Evolutionary conservation across 495 filamentous ascomycete genomes (phyloP), one percentile per base, ranked within the genome.

Genomic region (Lindgomyces ingoldianus): DNA sequence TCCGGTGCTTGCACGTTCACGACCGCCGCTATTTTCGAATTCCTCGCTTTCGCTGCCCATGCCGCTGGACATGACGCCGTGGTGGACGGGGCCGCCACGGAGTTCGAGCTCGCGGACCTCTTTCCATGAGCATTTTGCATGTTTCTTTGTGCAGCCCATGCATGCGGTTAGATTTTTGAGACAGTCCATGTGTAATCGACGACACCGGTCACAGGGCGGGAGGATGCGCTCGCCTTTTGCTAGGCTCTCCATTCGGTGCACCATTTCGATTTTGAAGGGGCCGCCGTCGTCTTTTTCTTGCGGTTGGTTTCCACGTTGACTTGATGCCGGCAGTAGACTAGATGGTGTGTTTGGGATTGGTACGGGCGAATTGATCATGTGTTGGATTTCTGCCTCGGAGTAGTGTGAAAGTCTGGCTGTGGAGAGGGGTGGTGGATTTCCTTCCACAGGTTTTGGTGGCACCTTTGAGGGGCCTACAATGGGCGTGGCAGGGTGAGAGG

Each of bases 121-220:
- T 62, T 85, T 87, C 91, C 91, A 96, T 22, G 82, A 84, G 73
- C 91, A 96, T 63, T 89, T 91, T 14, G 89, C 89, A 70, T 94
- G 91, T 74, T 93, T 93, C 74, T 89, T 90, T 1, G 91, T 94
- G 74, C 91, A 96, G 36, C 89, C 90, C 74, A 89, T 82, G 73
- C 91, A 96, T 22, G 91, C 89, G 0, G 90, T 93, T 33, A 91
- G 77, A 60, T 95, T 90, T 75, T 93, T 94, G 39, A 91, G 75
- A 54, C 91, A 96, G 60, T 90, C 84, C 80, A 90, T 90, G 62
- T 88, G 85, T 16, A 93, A 78, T 14, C 91, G 82, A 21, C 91
- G 82, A 67, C 91, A 96, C 24, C 90, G 82, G 72, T 95, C 91
- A 71, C 91, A 96, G 6, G 91, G 89, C 21, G 91, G 91, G 12